Percentiles rank a stretch among this genome's conserved stretches.
Evolutionary conservation across 2,329 filamentous ascomycete species (phyloP).

Genomic region (Xylariaceae sp.): DNA sequence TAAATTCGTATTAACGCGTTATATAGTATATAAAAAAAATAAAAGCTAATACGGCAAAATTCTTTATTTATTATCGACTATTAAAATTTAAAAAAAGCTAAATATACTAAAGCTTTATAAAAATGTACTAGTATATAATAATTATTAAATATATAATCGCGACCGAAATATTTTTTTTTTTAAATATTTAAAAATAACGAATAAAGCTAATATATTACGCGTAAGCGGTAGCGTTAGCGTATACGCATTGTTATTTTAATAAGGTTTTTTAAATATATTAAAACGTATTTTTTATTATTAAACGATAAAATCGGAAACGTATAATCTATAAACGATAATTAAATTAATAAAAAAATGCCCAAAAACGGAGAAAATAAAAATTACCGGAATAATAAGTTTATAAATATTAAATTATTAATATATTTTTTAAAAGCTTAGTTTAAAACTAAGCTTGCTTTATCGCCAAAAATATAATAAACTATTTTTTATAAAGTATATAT

Average conservation of each 20-base stretch:
- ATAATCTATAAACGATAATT: background rate
- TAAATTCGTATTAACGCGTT: no score
- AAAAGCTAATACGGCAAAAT: no score
- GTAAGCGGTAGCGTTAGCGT: background rate
- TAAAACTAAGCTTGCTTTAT: background rate
- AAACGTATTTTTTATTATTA: background rate
- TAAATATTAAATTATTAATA: background rate
- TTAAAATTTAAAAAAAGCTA: no score
- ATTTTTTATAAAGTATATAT: no score
- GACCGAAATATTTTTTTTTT: background rate
- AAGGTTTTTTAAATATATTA: background rate
- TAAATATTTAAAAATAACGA: background rate
- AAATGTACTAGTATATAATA: background rate
- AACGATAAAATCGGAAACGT: background rate
- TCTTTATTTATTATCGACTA: no score
- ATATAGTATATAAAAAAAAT: no score
- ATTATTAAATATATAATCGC: background rate
- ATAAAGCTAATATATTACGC: background rate
- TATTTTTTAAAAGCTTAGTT: background rate
- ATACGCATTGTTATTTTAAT: background rate
- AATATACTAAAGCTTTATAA: no score
- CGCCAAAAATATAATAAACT: no score
- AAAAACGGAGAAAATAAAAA: background rate
- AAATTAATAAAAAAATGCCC: background rate
- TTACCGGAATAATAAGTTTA: background rate